Evolutionary conservation across 2,329 filamentous ascomycete species (phyloP).

Genomic region (Thelonectria olida): DNA sequence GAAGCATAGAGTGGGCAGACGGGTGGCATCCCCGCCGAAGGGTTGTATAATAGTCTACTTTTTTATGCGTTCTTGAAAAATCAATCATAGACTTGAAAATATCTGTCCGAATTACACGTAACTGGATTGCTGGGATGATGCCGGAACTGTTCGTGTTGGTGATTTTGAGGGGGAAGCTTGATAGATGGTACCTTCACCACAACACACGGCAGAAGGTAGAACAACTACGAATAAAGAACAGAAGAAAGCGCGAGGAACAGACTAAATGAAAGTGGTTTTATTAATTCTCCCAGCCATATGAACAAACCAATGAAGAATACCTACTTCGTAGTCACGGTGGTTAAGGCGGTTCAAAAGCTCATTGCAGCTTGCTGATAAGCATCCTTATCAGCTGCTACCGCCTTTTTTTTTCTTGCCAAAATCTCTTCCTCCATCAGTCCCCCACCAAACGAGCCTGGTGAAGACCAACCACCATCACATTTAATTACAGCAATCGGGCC

Average conservation of each 20-base stretch:
- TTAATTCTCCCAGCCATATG: too few species aligned
- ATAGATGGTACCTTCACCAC: too few species aligned
- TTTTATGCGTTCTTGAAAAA: slow-evolving; percentile 29
- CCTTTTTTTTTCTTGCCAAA: neutral
- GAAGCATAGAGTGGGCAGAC: slow-evolving; percentile 37
- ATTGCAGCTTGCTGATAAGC: neutral
- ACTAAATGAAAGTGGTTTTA: too few species aligned
- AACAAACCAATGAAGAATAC: too few species aligned
- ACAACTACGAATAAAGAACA: too few species aligned
- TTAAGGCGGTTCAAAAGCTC: neutral
- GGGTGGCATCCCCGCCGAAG: slow-evolving; percentile 35
- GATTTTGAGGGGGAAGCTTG: too few species aligned
- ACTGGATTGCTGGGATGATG: too few species aligned
- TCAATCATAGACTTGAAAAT: slow-evolving; percentile 37
- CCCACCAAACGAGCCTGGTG: slow-evolving; percentile 6
- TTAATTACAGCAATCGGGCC: slow-evolving; percentile 7
- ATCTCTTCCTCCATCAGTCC: slow-evolving; percentile 10
- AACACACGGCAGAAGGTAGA: too few species aligned
- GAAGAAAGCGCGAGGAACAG: too few species aligned
- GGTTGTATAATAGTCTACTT: slow-evolving; percentile 41
- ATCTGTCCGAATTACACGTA: slow-evolving; percentile 1
- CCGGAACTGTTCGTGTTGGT: neutral
- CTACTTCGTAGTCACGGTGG: too few species aligned
- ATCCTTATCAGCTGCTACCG: slow-evolving; percentile 4
- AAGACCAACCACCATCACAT: slow-evolving; percentile 8